Evolutionary conservation across 2,329 filamentous ascomycete genomes (phyloP), one percentile per base, ranked within the genome.

Genomic region (Xylariaceae sp.): DNA sequence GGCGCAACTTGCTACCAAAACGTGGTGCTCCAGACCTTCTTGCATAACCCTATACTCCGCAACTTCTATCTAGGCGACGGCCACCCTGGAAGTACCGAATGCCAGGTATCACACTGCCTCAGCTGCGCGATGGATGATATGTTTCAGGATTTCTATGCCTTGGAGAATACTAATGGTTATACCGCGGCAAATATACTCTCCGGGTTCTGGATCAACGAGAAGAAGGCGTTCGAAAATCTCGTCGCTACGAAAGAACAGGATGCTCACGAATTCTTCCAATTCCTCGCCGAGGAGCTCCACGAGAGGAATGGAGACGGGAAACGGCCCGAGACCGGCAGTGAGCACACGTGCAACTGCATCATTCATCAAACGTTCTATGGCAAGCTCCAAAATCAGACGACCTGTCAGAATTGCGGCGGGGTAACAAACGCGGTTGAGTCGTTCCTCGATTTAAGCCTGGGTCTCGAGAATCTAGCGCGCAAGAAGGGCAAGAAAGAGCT

Each of bases 1-100:
- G 94, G 92, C n/a, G 91, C 95, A 54, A 97, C 94, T 10, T 99
- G 92, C 75, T 99, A 96, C 72, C 92, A 97, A 80, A 95, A 94
- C 64, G 92, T 96, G 29, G 91, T 97, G 45, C 78, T 99, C 15
- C 94, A 97, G 70, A 91, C 88, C 53, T 85, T 99, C 63, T 81
- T 97, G 51, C 92, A 96, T 74, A 96, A 97, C 67, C 92, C 92
- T 0, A 80, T 96, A 42, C 80, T 99, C 29, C 85, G 89, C 55
- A 92, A 92, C 63, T 97, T 89, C 71, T 97, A 96, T 70, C 84
- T 99, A 5, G 86, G 88, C 39, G 92, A 96, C 68, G 90, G 92
- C 0, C 92, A 99, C 70, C 86, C 41, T n/a, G 37, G 87, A 64
- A 86, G 84, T 52, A 81, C 79, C 62, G 87, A 89, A 19, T 97